Evolutionary conservation across 2,329 filamentous ascomycete genomes (phyloP).

Genomic region (Colletotrichum coccodes): DNA sequence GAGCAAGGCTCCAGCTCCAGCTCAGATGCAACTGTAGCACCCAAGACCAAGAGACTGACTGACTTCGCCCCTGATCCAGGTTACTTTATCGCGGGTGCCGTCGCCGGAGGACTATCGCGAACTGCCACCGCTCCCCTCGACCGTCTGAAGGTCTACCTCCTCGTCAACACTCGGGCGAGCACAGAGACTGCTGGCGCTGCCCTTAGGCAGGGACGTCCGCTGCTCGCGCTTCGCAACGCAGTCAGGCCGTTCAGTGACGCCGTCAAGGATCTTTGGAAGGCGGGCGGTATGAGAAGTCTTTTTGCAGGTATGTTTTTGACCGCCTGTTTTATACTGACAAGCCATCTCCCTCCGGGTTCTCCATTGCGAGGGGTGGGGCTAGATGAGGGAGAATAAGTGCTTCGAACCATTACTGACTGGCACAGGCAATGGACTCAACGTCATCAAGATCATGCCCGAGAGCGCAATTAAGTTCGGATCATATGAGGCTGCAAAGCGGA

Average conservation of each 20-base stretch:
- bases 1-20: slow-evolving; percentile 36
- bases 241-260: slow-evolving; percentile 78
- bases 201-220: slow-evolving; percentile 75
- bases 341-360: neutral
- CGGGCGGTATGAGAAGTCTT: slow-evolving; percentile 87
- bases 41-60: slow-evolving; percentile 65
- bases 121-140: slow-evolving; percentile 96
- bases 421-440: slow-evolving; percentile 89
- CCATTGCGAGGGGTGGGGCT: neutral
- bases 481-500: slow-evolving; percentile 93
- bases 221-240: slow-evolving; percentile 73
- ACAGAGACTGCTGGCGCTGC: slow-evolving; percentile 69
- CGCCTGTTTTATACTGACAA: neutral
- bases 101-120: slow-evolving; percentile 93
- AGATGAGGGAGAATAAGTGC: neutral
- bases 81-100: slow-evolving; percentile 96
- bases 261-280: slow-evolving; percentile 81
- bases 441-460: slow-evolving; percentile 98
- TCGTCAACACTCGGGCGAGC: slow-evolving; percentile 82
- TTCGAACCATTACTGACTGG: slow-evolving; percentile 15
- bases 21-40: slow-evolving; percentile 41
- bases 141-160: slow-evolving; percentile 95
- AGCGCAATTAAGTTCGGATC: slow-evolving; percentile 98
- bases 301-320: slow-evolving; percentile 81
- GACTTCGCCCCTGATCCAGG: slow-evolving; percentile 86